A percentile compares a stretch with the other conserved stretches of the same genome.
These are phyloP conservation scores for Takakia lepidozioides DNA, from an alignment of 225 moss, liverwort and hornwort species.

Conservation along the genomic window DNA sequence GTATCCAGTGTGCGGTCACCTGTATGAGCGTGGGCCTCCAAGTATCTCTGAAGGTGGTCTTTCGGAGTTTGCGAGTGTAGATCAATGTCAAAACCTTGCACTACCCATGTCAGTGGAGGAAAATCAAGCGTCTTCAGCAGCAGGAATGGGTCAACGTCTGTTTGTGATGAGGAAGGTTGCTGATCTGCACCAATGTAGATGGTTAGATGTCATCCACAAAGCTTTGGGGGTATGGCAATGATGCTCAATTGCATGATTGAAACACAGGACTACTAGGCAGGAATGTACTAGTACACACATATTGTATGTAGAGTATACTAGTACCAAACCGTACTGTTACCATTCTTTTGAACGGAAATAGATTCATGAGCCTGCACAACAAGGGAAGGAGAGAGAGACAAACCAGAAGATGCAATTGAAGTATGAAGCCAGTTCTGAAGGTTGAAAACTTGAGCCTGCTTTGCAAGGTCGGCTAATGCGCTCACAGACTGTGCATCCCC, in stretches of 20 bases:
- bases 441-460: conserved; percentile 96
- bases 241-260: too few relatives aligned
- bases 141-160: conserved; percentile 68
- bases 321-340: too few relatives aligned
- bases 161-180: conserved; percentile 54
- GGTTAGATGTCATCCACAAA: conserved; percentile 5
- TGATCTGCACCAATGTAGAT: conserved; percentile 77
- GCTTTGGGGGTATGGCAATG: too few relatives aligned
- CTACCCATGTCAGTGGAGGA: conserved; percentile 94
- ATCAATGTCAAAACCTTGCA: conserved; percentile 95
- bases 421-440: conserved; percentile 95
- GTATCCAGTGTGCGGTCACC: conserved; percentile 93
- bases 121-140: conserved; percentile 82
- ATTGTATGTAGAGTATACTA: too few relatives aligned
- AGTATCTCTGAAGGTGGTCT: conserved; percentile 82
- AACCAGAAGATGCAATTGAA: conserved; percentile 67
- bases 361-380: too few relatives aligned
- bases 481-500: conserved; percentile 94
- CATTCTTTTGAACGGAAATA: too few relatives aligned
- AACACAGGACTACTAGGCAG: too few relatives aligned
- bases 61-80: conserved; percentile 63
- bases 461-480: conserved; percentile 86
- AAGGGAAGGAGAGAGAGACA: too few relatives aligned
- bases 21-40: conserved; percentile 87
- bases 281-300: too few relatives aligned